phyloP scores from a whole-genome alignment of 257 asterid species.

The Ilex aquifolium region DNA sequence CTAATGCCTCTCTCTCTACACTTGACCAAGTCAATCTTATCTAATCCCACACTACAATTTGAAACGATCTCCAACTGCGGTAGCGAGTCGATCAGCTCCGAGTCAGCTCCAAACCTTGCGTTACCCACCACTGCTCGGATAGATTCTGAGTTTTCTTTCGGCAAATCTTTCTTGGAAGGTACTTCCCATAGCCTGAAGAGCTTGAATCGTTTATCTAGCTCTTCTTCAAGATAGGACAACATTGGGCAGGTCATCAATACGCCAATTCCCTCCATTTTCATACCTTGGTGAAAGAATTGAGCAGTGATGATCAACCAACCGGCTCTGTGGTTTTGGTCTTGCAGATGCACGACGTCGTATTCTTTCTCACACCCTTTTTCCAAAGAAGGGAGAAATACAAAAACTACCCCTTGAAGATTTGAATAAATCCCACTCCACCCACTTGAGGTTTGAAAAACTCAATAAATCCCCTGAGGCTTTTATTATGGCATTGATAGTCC shows the following conservation, averaged over 20 bases:
- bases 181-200: slow-evolving; percentile 48
- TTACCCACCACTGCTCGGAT: slow-evolving; percentile 45
- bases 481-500: no score
- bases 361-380: no score
- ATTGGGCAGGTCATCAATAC: slow-evolving; percentile 46
- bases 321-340: no score
- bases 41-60: slow-evolving; percentile 57
- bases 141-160: slow-evolving; percentile 22
- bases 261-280: slow-evolving; percentile 36
- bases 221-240: slow-evolving; percentile 37
- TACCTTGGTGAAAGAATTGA: background rate
- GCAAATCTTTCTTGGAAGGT: slow-evolving; percentile 30
- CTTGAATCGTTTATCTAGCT: slow-evolving; percentile 38
- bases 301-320: slow-evolving; percentile 7
- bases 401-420: no score
- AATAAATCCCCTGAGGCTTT: no score
- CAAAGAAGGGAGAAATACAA: no score
- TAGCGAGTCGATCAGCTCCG: slow-evolving; percentile 44
- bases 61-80: slow-evolving; percentile 47
- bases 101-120: slow-evolving; percentile 43
- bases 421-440: no score
- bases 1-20: slow-evolving; percentile 51
- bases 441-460: no score
- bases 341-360: no score
- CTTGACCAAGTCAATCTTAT: slow-evolving; percentile 46